Evolutionary conservation across 768 basidiomycete species (phyloP).

Genomic region (Auriscalpium microsporum): DNA sequence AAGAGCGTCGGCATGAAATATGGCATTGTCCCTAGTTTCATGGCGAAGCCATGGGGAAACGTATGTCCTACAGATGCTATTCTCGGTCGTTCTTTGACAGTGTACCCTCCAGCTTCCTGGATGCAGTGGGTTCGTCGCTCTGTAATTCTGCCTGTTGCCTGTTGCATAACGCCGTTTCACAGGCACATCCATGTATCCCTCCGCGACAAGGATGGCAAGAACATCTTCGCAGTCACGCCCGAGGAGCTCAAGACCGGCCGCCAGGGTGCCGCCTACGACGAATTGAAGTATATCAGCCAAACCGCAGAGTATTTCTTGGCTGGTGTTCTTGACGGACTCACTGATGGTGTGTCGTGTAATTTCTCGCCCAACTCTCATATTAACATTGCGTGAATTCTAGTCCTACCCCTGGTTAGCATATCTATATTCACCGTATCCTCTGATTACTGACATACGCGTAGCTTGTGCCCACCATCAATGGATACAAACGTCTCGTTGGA

Average conservation of each 20-base stretch:
- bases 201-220: constrained; percentile 55
- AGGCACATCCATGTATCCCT: constrained; percentile 93
- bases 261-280: constrained; percentile 61
- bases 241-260: constrained; percentile 57
- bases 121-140: constrained; percentile 68
- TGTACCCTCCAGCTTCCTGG: constrained; percentile 65
- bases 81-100: neutral
- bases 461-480: constrained; percentile 88
- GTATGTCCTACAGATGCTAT: constrained; percentile 29
- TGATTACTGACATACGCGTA: constrained; percentile 18
- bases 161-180: neutral
- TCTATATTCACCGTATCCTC: neutral
- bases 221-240: constrained; percentile 69
- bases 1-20: constrained; percentile 89
- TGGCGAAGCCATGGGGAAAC: constrained; percentile 96
- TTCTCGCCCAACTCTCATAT: neutral
- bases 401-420: constrained; percentile 10
- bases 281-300: constrained; percentile 78
- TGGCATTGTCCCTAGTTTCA: constrained; percentile 89
- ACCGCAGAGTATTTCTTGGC: constrained; percentile 91
- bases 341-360: constrained; percentile 57
- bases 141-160: neutral
- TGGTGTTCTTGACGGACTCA: constrained; percentile 80
- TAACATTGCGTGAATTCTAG: constrained; percentile 2
- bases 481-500: constrained; percentile 93